Conservation (phyloP, 1,139 yeast species). For the Suhomyces coccinellae region DNA sequence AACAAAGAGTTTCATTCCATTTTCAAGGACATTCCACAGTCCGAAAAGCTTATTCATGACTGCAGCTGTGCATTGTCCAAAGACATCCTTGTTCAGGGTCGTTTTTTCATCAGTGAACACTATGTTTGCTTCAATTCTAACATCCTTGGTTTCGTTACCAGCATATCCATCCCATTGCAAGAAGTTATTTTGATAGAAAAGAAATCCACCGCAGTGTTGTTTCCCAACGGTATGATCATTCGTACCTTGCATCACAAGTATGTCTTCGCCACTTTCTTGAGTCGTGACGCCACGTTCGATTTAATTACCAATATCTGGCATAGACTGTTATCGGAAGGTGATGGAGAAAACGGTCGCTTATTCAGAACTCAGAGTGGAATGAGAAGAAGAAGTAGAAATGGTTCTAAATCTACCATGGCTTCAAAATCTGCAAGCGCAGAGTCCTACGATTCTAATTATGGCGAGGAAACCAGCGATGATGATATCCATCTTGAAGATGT, state of each 20-base stretch:
- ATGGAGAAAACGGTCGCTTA: slow-evolving; percentile 11
- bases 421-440: slow-evolving; percentile 14
- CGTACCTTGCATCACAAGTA: slow-evolving; percentile 70
- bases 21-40: slow-evolving; percentile 55
- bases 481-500: slow-evolving; percentile 9
- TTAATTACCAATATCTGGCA: slow-evolving; percentile 66
- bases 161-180: slow-evolving; percentile 61
- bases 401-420: slow-evolving; percentile 14
- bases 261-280: slow-evolving; percentile 69
- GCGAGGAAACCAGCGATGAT: slow-evolving; percentile 4
- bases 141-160: slow-evolving; percentile 73
- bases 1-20: slow-evolving; percentile 63
- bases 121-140: slow-evolving; percentile 70
- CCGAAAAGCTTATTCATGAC: slow-evolving; percentile 61
- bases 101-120: slow-evolving; percentile 60
- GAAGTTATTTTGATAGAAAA: slow-evolving; percentile 74
- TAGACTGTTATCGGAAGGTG: slow-evolving; percentile 34
- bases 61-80: slow-evolving; percentile 70
- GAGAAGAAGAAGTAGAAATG: slow-evolving; percentile 12
- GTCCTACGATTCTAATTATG: slow-evolving; percentile 7
- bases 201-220: slow-evolving; percentile 68
- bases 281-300: slow-evolving; percentile 66
- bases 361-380: slow-evolving; percentile 4
- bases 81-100: slow-evolving; percentile 73
- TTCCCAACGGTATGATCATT: slow-evolving; percentile 74